Evolutionary conservation across 2,329 filamentous ascomycete genomes (phyloP).

Genomic region (Plenodomus biglobosus): DNA sequence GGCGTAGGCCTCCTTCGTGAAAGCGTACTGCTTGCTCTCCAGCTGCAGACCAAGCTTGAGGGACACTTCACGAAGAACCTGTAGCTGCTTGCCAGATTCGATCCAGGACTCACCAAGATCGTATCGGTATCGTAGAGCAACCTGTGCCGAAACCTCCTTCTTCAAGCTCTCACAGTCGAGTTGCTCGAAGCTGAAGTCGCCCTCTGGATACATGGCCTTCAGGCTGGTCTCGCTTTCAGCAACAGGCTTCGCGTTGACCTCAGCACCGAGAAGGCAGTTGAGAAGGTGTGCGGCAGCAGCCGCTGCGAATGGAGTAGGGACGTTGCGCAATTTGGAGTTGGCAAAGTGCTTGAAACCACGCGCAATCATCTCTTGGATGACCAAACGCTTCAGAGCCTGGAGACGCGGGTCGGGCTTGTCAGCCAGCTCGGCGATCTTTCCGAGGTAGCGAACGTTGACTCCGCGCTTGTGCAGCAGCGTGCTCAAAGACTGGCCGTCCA

Average conservation of each 20-base stretch:
- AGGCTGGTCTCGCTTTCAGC: constrained; percentile 76
- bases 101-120: constrained; percentile 69
- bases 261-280: constrained; percentile 84
- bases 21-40: constrained; percentile 74
- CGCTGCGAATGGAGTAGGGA: constrained; percentile 78
- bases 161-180: constrained; percentile 73
- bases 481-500: constrained; percentile 93
- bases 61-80: constrained; percentile 84
- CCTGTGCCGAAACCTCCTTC: constrained; percentile 69
- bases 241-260: constrained; percentile 73
- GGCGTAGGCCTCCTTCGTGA: constrained; percentile 50
- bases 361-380: constrained; percentile 90
- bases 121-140: constrained; percentile 74
- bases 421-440: constrained; percentile 72
- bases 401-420: constrained; percentile 64
- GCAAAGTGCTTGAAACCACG: constrained; percentile 93
- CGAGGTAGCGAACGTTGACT: constrained; percentile 96
- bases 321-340: constrained; percentile 73
- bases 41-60: constrained; percentile 90
- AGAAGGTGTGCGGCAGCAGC: constrained; percentile 82
- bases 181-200: constrained; percentile 77
- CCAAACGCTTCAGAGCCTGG: constrained; percentile 73
- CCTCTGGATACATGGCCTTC: constrained; percentile 75
- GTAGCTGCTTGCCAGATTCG: constrained; percentile 68
- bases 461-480: constrained; percentile 92